Base-by-base conservation (phyloP, 192 early-diverging fungal species). In the Irineochytrium annulatum region DNA sequence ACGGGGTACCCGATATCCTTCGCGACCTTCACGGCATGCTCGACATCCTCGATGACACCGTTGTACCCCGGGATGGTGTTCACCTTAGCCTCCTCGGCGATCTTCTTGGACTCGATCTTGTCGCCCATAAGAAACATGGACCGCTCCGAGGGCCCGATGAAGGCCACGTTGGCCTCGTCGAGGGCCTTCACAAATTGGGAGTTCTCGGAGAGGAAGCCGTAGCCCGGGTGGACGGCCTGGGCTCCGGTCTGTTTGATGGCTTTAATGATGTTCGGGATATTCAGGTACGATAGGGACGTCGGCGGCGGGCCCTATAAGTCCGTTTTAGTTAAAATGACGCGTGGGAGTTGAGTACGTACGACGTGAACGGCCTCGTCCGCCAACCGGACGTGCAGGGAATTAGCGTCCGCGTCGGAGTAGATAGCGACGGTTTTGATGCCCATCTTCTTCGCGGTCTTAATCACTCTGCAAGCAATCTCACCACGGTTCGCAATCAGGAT, bases 21-120 rank as follows among this genome's bases (percentile, higher is more conserved):
- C 19, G 95, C 94, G 34, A 91, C 88, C 59, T 84, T 61, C 19
- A 87, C 78, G 0, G 90, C 90, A 37, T 94, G 88, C 20, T 87
- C 83, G 1, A 80, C 74, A 48, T 87, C 76, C 26, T 75, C 66
- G 16, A 91, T 82, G 4, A 89, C 89, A 13, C 92, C 94, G 64
- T 94, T 75, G 72, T 77, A 97, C 0, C 94, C 94, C 8, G 92
- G 91, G 87, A 97, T 52, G 76, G 84, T 65, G 73, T 68, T 43
- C 27, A 99, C 93, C 35, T 91, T 76, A 28, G 95, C 94, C 43
- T 87, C 85, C 78, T 95, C 89, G 29, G 95, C 95, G 29, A 95
- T 90, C 59, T 95, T 93, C 24, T 96, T 98, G 28, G 89, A 91
- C 28, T 91, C 91, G 70, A 99, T 99, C 76, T 99, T 99, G 78